Evolutionary conservation across 192 early-diverging fungal species (phyloP).

Genomic region (Neocallimastix lanati): DNA sequence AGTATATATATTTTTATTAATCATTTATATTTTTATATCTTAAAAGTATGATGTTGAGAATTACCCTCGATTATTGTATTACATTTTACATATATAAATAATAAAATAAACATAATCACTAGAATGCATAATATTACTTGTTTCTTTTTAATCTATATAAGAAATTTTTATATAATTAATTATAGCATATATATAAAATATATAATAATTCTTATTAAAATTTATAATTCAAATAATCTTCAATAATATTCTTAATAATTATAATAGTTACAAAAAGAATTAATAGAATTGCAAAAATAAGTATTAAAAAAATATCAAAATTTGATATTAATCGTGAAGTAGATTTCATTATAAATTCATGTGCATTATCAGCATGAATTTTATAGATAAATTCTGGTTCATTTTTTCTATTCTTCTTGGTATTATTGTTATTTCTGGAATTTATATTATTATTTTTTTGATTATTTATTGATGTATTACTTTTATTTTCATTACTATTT

Average conservation of each 20-base stretch:
- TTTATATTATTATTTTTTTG: not conserved
- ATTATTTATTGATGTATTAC: not conserved
- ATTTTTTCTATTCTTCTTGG: not conserved
- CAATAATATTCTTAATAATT: no score
- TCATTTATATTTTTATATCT: no score
- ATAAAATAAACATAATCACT: not conserved
- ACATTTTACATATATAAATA: not conserved
- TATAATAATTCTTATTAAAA: no score
- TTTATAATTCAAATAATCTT: no score
- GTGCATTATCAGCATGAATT: not conserved
- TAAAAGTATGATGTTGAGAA: no score
- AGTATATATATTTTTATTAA: no score
- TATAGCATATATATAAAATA: no score
- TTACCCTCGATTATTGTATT: not conserved
- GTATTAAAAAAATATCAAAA: not conserved
- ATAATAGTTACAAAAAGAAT: not conserved
- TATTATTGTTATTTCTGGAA: not conserved
- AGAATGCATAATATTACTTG: not conserved
- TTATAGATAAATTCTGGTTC: not conserved
- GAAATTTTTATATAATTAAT: no score
- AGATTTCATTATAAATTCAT: not conserved
- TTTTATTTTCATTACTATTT: not conserved
- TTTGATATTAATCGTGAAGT: not conserved
- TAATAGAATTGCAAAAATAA: not conserved
- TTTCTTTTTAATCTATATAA: not conserved